phyloP scores from a whole-genome alignment of 2,329 filamentous ascomycete genomes.

The Metarhizium rileyi region DNA sequence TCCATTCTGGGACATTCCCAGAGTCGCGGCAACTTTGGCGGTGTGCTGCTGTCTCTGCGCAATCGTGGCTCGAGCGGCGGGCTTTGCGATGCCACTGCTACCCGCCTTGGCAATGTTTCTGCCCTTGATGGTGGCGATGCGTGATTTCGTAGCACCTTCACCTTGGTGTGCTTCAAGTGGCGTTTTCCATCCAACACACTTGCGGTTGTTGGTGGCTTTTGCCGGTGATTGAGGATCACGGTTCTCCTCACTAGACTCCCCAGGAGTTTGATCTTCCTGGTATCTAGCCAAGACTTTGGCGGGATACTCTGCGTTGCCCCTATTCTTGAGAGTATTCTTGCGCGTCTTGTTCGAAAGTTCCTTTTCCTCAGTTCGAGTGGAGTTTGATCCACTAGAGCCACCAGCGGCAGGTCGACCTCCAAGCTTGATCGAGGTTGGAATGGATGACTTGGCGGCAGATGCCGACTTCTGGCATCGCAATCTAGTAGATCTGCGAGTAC shows the following conservation, averaged over 20 bases:
- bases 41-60: constrained; percentile 18
- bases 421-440: constrained; percentile 25
- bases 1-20: constrained; percentile 25
- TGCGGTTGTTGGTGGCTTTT: constrained; percentile 13
- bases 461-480: constrained; percentile 16
- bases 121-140: constrained; percentile 8
- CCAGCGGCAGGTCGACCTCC: constrained; percentile 13
- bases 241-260: constrained; percentile 4
- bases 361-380: constrained; percentile 19
- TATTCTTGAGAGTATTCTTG: constrained; percentile 26
- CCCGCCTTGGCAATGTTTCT: constrained; percentile 15
- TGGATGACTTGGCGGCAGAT: constrained; percentile 19
- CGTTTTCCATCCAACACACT: constrained; percentile 25
- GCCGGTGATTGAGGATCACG: neutral
- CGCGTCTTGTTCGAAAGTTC: constrained; percentile 24
- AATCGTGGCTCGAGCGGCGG: constrained; percentile 10
- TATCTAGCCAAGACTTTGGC: constrained; percentile 23
- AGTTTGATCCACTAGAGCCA: constrained; percentile 14
- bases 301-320: constrained; percentile 25
- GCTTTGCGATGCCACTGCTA: constrained; percentile 21
- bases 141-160: constrained; percentile 14
- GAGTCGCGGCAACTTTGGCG: constrained; percentile 19
- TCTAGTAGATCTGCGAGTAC: constrained; percentile 23
- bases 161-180: constrained; percentile 21
- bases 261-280: constrained; percentile 14